Conservation (phyloP, 2,329 filamentous ascomycete genomes). For the Colletotrichum simmondsii region DNA sequence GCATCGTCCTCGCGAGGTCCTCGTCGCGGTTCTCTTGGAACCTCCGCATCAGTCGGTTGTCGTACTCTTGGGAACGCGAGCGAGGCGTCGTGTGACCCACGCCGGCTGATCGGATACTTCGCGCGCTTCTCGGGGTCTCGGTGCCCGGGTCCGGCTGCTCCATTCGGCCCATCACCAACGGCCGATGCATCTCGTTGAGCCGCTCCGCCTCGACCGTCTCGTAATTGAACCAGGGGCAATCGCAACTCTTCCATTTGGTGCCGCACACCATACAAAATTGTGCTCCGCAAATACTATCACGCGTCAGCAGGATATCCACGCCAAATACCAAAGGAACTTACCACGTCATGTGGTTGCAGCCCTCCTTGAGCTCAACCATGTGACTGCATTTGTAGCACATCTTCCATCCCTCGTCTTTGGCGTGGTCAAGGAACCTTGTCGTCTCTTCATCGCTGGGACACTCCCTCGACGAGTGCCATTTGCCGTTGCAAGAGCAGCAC, state of each 20-base stretch:
- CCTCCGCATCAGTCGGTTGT: constrained; percentile 57
- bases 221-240: constrained; percentile 84
- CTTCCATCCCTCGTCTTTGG: constrained; percentile 77
- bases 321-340: constrained; percentile 50
- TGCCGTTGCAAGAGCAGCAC: constrained; percentile 78
- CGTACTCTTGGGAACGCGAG: constrained; percentile 48
- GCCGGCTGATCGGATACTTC: constrained; percentile 29
- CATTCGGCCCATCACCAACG: constrained; percentile 45
- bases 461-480: constrained; percentile 75
- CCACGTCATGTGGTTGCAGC: constrained; percentile 92
- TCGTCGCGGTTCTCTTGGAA: constrained; percentile 60
- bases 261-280: constrained; percentile 92
- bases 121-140: constrained; percentile 30
- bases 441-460: constrained; percentile 80
- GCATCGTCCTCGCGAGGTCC: constrained; percentile 49
- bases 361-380: constrained; percentile 83
- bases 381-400: constrained; percentile 79
- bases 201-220: constrained; percentile 64
- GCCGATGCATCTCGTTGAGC: constrained; percentile 63
- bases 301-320: constrained; percentile 17
- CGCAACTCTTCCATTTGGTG: constrained; percentile 82
- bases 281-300: constrained; percentile 76
- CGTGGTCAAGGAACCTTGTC: constrained; percentile 70
- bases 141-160: constrained; percentile 16
- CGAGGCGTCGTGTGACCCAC: constrained; percentile 21